Conservation (phyloP, 139 green algal species). For the Nannochloris sp. region DNA sequence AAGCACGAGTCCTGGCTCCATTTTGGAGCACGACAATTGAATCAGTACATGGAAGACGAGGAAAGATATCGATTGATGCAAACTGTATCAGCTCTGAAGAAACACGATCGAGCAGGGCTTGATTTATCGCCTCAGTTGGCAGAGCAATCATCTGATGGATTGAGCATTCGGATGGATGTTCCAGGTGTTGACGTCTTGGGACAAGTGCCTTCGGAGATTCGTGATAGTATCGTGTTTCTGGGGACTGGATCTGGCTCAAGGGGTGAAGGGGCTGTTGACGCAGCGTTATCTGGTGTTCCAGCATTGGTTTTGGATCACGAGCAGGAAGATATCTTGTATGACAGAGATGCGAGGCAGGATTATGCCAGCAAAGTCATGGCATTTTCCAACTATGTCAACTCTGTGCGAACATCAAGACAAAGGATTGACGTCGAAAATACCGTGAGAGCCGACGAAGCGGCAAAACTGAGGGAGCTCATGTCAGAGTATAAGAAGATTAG, state of each 20-base stretch:
- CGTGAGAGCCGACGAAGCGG: neutral
- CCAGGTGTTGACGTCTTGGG: neutral
- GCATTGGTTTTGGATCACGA: slow-evolving; percentile 29
- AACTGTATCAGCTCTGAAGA: neutral
- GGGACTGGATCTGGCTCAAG: neutral
- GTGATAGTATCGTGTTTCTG: slow-evolving; percentile 12
- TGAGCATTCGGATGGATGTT: neutral
- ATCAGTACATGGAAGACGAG: neutral
- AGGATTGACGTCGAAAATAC: slow-evolving; percentile 1
- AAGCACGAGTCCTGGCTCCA: slow-evolving; percentile 92
- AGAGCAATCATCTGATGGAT: neutral
- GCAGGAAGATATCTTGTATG: slow-evolving; percentile 2
- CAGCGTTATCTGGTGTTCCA: slow-evolving; percentile 10
- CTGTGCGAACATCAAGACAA: neutral
- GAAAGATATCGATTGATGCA: slow-evolving; percentile 1
- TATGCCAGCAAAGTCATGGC: slow-evolving; percentile 21
- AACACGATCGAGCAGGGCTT: neutral
- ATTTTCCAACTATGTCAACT: slow-evolving; percentile 2
- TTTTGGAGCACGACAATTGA: slow-evolving; percentile 1
- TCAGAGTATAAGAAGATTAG: neutral
- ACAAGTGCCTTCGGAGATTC: slow-evolving; percentile 12
- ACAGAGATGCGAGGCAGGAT: slow-evolving; percentile 7
- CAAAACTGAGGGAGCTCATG: slow-evolving; percentile 2
- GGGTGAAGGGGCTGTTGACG: neutral
- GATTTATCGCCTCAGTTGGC: slow-evolving; percentile 2